A percentile compares a stretch with the other conserved stretches of the same genome.
Evolutionary conservation across 352 stramenopile genomes (phyloP).

Genomic region (Pythium utonaiense): DNA sequence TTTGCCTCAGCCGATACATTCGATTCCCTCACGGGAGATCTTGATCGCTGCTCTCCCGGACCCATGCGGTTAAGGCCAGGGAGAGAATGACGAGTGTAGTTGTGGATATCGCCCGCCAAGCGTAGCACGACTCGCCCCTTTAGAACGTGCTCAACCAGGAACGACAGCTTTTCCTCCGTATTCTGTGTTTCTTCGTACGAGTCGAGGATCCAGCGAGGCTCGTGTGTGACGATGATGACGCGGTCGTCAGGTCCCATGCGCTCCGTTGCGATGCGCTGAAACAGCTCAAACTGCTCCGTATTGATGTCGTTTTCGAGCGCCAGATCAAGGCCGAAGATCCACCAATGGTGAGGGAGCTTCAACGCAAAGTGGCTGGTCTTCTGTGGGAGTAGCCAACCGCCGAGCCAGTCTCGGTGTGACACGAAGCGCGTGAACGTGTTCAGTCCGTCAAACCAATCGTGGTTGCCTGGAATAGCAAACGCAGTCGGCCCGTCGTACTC

Average conservation of each 20-base stretch:
- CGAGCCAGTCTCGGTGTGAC: conserved; percentile 89
- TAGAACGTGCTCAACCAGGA: conserved; percentile 70
- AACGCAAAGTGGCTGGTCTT: conserved; percentile 91
- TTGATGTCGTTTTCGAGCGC: conserved; percentile 92
- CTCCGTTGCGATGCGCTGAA: conserved; percentile 76
- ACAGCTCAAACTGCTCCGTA: conserved; percentile 91
- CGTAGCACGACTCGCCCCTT: conserved; percentile 70
- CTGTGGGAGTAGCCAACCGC: conserved; percentile 91
- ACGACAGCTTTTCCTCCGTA: conserved; percentile 74
- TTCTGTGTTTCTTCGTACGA: conserved; percentile 75
- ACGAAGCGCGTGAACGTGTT: conserved; percentile 92
- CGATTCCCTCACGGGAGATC: not conserved
- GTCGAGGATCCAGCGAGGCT: conserved; percentile 90
- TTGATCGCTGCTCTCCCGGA: not conserved
- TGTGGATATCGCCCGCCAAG: conserved; percentile 91
- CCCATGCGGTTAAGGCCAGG: conserved; percentile 17
- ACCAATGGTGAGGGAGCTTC: conserved; percentile 89
- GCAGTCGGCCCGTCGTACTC: conserved; percentile 72
- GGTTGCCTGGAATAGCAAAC: conserved; percentile 88
- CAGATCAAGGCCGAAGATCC: conserved; percentile 90
- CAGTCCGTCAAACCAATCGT: conserved; percentile 94
- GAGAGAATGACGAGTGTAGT: conserved; percentile 90
- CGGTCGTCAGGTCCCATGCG: conserved; percentile 78
- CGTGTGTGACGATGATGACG: conserved; percentile 91
- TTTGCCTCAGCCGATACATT: not conserved